Percentiles rank a stretch among this genome's conserved stretches.
Evolutionary conservation across 2,329 filamentous ascomycete genomes (phyloP).

Genomic region (Ophiostoma novo-ulmi): DNA sequence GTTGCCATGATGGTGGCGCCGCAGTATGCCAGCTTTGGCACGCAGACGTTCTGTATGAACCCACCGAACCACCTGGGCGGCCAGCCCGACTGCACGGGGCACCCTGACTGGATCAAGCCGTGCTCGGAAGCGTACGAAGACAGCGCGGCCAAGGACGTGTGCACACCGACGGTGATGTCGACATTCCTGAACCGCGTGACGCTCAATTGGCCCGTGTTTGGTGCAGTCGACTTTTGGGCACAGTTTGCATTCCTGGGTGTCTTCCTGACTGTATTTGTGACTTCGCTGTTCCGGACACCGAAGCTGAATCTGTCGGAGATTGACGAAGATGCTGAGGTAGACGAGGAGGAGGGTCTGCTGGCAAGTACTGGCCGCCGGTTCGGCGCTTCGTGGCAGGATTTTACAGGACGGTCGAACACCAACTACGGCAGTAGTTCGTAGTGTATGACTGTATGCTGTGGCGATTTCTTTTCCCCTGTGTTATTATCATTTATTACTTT

Average conservation of each 20-base stretch:
- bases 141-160: conserved; percentile 69
- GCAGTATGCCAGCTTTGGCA: conserved; percentile 89
- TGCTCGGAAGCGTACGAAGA: conserved; percentile 75
- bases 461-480: background rate
- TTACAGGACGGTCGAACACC: conserved; percentile 55
- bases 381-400: conserved; percentile 82
- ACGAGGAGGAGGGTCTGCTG: conserved; percentile 88
- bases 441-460: background rate
- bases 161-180: conserved; percentile 85
- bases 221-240: conserved; percentile 88
- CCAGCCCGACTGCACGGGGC: conserved; percentile 69
- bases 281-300: conserved; percentile 74
- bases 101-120: conserved; percentile 66
- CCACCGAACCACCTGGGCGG: conserved; percentile 56
- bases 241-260: conserved; percentile 86
- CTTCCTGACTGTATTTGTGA: conserved; percentile 75
- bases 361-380: conserved; percentile 78
- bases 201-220: conserved; percentile 93
- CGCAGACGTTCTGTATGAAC: conserved; percentile 87
- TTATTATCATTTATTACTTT: conserved; percentile 13
- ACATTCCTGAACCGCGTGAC: conserved; percentile 91
- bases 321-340: conserved; percentile 83
- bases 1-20: conserved; percentile 91
- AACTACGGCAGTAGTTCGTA: conserved; percentile 23
- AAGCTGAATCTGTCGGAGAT: conserved; percentile 69